Evolutionary conservation across 257 asterid species (phyloP).

Genomic region (Sherardia arvensis): DNA sequence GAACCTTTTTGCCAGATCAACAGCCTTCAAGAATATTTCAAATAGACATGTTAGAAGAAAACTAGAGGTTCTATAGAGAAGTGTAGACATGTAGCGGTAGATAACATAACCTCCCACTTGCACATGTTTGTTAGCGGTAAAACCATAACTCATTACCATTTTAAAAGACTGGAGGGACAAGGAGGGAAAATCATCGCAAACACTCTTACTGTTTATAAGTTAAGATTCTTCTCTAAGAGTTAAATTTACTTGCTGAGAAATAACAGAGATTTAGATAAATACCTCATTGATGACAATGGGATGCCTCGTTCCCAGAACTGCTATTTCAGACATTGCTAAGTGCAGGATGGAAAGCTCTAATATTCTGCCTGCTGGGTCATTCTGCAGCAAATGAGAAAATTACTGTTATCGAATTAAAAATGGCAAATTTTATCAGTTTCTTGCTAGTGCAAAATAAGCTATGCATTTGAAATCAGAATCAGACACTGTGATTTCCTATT

Average conservation of each 20-base stretch:
- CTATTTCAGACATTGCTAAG: slow-evolving; percentile 88
- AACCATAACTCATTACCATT: not conserved
- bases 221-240: not conserved
- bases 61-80: slow-evolving; percentile 1
- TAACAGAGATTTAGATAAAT: not conserved
- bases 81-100: not conserved
- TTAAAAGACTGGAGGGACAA: not conserved
- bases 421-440: not conserved
- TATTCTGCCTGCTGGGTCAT: slow-evolving; percentile 75
- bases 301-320: slow-evolving; percentile 75
- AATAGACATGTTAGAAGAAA: not conserved
- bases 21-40: slow-evolving; percentile 47
- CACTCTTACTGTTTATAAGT: not conserved
- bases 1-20: slow-evolving; percentile 93
- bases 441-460: not conserved
- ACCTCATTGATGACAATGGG: slow-evolving; percentile 96
- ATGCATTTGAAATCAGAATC: not conserved
- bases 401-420: slow-evolving; percentile 4
- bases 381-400: slow-evolving; percentile 30
- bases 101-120: not conserved
- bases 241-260: not conserved
- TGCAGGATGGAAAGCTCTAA: slow-evolving; percentile 86
- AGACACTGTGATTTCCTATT: not conserved
- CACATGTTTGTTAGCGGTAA: not conserved
- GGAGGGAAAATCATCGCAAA: not conserved